A percentile compares a stretch with the other conserved stretches of the same genome.
phyloP scores from a whole-genome alignment of 2,329 filamentous ascomycete genomes.

The Aspergillus arachidicola region DNA sequence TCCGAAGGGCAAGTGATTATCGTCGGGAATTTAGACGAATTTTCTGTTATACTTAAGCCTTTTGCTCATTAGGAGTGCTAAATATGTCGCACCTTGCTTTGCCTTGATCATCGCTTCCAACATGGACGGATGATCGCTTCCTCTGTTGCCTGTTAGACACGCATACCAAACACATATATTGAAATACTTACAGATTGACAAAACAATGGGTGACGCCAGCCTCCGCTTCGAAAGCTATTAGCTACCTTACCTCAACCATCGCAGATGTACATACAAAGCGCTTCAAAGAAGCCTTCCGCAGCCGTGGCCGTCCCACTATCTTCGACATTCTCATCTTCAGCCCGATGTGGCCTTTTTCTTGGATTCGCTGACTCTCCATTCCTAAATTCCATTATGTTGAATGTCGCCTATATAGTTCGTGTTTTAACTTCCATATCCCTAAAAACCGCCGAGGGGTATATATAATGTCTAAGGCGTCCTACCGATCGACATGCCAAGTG shows the following conservation, averaged over 20 bases:
- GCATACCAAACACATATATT: not conserved
- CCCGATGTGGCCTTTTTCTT: not conserved
- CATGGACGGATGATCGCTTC: slow-evolving; percentile 14
- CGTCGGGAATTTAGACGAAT: slow-evolving; percentile 4
- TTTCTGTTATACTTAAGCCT: not conserved
- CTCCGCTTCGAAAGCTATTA: not conserved
- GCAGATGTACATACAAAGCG: not conserved
- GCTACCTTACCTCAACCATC: not conserved
- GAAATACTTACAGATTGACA: not conserved
- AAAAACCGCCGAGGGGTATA: not conserved
- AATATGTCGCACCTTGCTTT: not conserved
- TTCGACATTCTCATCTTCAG: not conserved
- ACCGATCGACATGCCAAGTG: not conserved
- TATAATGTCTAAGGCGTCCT: not conserved
- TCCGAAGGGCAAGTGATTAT: slow-evolving; percentile 12
- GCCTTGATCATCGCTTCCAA: slow-evolving; percentile 13
- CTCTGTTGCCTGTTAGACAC: not conserved
- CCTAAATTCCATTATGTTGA: not conserved
- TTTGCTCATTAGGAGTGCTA: not conserved
- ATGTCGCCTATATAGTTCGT: not conserved
- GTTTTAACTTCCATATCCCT: not conserved
- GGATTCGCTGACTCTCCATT: not conserved
- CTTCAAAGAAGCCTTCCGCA: not conserved
- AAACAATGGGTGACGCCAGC: slow-evolving; percentile 14
- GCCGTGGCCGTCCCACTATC: not conserved